These are phyloP conservation scores for Candida loeiensis DNA, from an alignment of 805 yeast species.

Conservation along the genomic window DNA sequence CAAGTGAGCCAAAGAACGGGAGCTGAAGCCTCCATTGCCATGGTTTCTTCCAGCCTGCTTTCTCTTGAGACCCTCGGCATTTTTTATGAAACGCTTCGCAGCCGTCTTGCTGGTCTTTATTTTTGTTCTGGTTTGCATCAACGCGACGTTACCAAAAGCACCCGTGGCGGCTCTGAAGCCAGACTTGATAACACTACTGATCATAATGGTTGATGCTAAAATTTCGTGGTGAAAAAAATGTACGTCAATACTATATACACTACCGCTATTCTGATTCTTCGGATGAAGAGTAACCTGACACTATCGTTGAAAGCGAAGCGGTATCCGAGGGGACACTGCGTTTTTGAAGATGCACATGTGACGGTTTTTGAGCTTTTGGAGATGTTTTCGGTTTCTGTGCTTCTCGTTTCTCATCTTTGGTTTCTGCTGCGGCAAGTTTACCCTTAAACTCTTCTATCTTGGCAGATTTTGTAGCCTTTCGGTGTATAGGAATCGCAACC, in stretches of 20 bases:
- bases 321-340: no score
- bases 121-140: constrained; percentile 39
- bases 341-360: no score
- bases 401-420: no score
- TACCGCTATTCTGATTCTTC: constrained; percentile 1
- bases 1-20: constrained; percentile 54
- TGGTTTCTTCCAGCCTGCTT: constrained; percentile 81
- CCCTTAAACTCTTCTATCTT: no score
- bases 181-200: neutral
- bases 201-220: neutral
- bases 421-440: no score
- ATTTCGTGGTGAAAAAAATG: neutral
- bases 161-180: constrained; percentile 11
- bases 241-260: neutral
- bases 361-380: no score
- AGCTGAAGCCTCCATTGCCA: constrained; percentile 87
- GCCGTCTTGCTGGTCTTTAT: constrained; percentile 85
- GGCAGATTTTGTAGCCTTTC: neutral
- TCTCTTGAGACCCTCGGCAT: constrained; percentile 57
- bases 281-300: constrained; percentile 1
- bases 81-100: constrained; percentile 80
- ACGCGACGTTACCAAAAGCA: constrained; percentile 17
- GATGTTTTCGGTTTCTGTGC: neutral
- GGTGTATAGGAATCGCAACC: neutral
- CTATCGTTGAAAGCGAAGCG: neutral